Base-by-base conservation (phyloP, 352 stramenopile species). In the Phytophthora brassicae region DNA sequence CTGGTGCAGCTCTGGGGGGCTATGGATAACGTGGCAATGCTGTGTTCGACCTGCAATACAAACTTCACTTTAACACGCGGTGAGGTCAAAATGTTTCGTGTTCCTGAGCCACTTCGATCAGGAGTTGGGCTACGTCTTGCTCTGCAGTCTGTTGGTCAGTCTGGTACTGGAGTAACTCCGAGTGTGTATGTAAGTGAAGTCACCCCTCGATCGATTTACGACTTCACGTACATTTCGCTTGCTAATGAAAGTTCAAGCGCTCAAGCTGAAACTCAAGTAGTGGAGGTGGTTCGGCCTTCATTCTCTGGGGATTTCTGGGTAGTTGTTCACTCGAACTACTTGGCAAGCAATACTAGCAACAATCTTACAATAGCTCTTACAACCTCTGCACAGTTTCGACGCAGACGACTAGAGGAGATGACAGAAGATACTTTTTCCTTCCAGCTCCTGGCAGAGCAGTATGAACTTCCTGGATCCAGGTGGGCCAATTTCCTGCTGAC, bases 101-200 rank as follows among this genome's bases (percentile, higher is more conserved):
- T 91, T 13, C 79, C 79, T 1, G 74, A 89, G 53, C 81, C 74
- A 39, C 70, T 90, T n/a, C 78, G 77, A 45, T 56, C 58, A 6
- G 74, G 80, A 53, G 64, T 77, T 26, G 81, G 79, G 2, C 47
- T 90, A 26, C 64, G 75, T 0, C 46, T 78, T 6, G 31, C 49
- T 0, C 62, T 75, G 13, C 26, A 56, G 75, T 8, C 68, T 8
- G 62, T 75, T 3, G 47, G 46, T 1, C 38, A 63, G 51, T 16
- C 24, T 16, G 48, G 28, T 28, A 53, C 29, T 60, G 35, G 49
- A 24, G 46, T 60, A 50, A 63, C 19, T 17, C 77, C 83, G 6
- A 88, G 69, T 26, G 70, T 94, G 39, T 90, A 90, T 48, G 85
- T 92, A 43, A 88, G 81, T 43, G 80, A 91, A 54, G 68, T 79